phyloP scores from a whole-genome alignment of 1,139 yeast species.

The Hansenula anomala region DNA sequence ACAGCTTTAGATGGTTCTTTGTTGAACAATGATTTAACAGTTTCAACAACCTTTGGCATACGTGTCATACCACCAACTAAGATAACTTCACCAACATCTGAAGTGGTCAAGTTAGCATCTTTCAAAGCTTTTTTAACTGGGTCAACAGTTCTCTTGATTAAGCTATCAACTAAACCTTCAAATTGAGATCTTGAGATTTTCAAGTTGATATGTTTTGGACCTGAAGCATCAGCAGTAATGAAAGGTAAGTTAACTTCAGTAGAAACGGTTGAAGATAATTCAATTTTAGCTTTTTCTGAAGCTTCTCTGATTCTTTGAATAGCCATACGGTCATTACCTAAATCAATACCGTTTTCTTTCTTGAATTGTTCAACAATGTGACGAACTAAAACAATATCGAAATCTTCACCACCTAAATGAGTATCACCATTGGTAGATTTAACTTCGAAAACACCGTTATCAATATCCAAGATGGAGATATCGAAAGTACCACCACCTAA shows the following conservation, averaged over 20 bases:
- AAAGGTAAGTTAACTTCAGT: constrained; percentile 97
- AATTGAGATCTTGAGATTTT: constrained; percentile 91
- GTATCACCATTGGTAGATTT: constrained; percentile 99
- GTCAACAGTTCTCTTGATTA: constrained; percentile 88
- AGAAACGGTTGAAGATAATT: constrained; percentile 87
- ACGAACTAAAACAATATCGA: constrained; percentile 83
- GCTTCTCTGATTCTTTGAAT: constrained; percentile 99
- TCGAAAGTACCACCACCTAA: constrained; percentile 99
- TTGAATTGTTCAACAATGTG: constrained; percentile 89
- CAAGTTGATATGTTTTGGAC: constrained; percentile 98
- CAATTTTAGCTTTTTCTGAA: constrained; percentile 99
- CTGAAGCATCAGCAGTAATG: constrained; percentile 75
- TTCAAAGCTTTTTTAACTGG: constrained; percentile 98
- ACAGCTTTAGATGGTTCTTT: constrained; percentile 98
- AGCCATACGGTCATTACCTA: constrained; percentile 94
- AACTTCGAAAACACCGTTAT: constrained; percentile 96
- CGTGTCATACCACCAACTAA: constrained; percentile 99
- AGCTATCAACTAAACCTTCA: constrained; percentile 85
- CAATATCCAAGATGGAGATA: constrained; percentile 90
- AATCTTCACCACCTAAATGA: constrained; percentile 98
- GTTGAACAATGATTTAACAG: constrained; percentile 89
- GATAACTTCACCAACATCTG: constrained; percentile 90
- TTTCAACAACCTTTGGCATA: constrained; percentile 99
- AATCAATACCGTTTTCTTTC: constrained; percentile 87
- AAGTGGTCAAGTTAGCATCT: constrained; percentile 85